Conservation (phyloP, 139 green algal genomes). For the Closterium sp. region DNA sequence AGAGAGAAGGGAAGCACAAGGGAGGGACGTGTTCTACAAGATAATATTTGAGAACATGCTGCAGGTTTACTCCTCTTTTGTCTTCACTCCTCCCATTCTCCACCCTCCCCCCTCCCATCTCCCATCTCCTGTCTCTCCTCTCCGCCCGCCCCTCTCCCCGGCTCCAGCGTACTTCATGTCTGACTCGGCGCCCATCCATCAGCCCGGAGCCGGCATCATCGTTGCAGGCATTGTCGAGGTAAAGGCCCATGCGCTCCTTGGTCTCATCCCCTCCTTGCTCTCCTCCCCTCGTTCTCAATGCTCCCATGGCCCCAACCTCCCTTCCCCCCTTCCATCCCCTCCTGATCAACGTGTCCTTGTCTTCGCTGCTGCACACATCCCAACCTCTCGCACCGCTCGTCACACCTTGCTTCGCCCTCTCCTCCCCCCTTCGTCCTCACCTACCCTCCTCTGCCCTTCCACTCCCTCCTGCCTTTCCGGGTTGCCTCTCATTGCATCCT, state of each 20-base stretch:
- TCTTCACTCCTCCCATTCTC: no score
- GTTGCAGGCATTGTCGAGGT: not conserved
- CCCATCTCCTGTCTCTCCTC: no score
- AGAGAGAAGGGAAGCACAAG: no score
- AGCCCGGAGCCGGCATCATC: not conserved
- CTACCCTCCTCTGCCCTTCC: not conserved
- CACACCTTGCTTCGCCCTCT: no score
- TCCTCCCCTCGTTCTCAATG: not conserved
- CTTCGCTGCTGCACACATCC: no score
- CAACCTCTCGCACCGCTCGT: no score
- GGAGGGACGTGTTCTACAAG: no score
- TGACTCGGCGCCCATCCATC: not conserved
- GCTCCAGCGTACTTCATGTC: not conserved
- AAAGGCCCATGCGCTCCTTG: not conserved
- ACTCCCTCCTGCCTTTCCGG: not conserved
- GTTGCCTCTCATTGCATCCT: not conserved
- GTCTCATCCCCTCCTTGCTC: no score
- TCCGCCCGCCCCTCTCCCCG: no score
- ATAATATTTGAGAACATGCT: not conserved
- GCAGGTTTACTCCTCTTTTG: not conserved
- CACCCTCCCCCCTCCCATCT: no score
- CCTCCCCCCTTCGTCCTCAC: not conserved
- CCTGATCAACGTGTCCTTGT: no score
- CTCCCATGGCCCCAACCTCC: not conserved
- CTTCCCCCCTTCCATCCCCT: no score